phyloP scores from a whole-genome alignment of 2,329 filamentous ascomycete genomes.

The Alternaria gansuensis region DNA sequence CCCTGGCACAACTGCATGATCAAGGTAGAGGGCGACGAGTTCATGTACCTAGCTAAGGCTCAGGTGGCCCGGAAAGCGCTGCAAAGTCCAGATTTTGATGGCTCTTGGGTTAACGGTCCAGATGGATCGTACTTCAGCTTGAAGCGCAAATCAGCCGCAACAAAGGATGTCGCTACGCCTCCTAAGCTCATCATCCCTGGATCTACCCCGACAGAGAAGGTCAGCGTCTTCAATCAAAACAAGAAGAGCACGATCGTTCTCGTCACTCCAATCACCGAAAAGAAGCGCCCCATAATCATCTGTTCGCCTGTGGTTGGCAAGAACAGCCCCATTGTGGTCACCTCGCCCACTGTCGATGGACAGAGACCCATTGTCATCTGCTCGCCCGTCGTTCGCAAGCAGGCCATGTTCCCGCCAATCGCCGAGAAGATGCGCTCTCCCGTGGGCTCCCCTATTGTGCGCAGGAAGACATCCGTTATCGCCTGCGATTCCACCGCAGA shows the following conservation, averaged over 20 bases:
- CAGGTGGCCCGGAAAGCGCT: constrained; percentile 40
- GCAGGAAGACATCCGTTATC: constrained; percentile 33
- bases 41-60: constrained; percentile 40
- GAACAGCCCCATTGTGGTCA: constrained; percentile 34
- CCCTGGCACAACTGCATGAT: constrained; percentile 58
- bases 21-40: constrained; percentile 43
- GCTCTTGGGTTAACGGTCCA: constrained; percentile 40
- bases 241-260: constrained; percentile 36
- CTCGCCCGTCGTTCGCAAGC: constrained; percentile 28
- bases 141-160: constrained; percentile 26
- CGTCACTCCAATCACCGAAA: constrained; percentile 34
- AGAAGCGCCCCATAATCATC: constrained; percentile 37
- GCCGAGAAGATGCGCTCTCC: constrained; percentile 35
- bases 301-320: constrained; percentile 37
- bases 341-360: constrained; percentile 26
- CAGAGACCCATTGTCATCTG: constrained; percentile 36
- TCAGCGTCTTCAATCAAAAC: constrained; percentile 34
- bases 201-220: constrained; percentile 24
- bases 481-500: constrained; percentile 27
- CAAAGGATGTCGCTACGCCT: constrained; percentile 6
- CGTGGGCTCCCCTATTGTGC: constrained; percentile 33
- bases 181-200: constrained; percentile 29
- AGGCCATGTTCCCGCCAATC: constrained; percentile 32
- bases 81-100: constrained; percentile 31
- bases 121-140: constrained; percentile 41